phyloP scores from a whole-genome alignment of 176 grass and related monocot species.

The Phoenix dactylifera region DNA sequence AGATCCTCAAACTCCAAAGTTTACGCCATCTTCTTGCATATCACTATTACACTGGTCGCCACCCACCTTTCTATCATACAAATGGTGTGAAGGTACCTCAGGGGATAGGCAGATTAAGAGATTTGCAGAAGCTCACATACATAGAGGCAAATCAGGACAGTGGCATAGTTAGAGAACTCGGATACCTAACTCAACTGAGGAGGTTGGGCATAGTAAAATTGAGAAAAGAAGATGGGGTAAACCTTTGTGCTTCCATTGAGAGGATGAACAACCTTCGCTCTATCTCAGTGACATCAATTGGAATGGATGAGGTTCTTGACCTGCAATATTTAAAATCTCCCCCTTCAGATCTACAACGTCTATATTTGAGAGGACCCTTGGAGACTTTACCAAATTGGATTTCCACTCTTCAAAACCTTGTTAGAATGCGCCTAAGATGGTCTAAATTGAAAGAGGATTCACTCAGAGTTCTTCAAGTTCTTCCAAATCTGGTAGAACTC shows the following conservation, averaged over 20 bases:
- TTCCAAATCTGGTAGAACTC: slow-evolving; percentile 25
- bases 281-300: slow-evolving; percentile 16
- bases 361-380: slow-evolving; percentile 24
- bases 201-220: slow-evolving; percentile 31
- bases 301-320: slow-evolving; percentile 17
- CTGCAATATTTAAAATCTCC: slow-evolving; percentile 12
- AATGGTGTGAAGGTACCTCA: slow-evolving; percentile 19
- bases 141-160: slow-evolving; percentile 18
- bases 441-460: slow-evolving; percentile 19
- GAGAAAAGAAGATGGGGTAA: slow-evolving; percentile 12
- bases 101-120: slow-evolving; percentile 21
- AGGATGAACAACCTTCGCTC: slow-evolving; percentile 21
- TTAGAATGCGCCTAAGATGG: slow-evolving; percentile 19
- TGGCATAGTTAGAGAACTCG: slow-evolving; percentile 14
- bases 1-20: slow-evolving; percentile 20
- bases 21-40: slow-evolving; percentile 32
- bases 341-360: slow-evolving; percentile 12
- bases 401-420: slow-evolving; percentile 11
- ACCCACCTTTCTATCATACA: slow-evolving; percentile 13
- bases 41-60: slow-evolving; percentile 1
- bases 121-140: slow-evolving; percentile 27
- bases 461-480: slow-evolving; percentile 15
- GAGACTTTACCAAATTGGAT: slow-evolving; percentile 20
- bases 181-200: slow-evolving; percentile 24
- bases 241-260: slow-evolving; percentile 18